Base-by-base conservation (phyloP, 2,329 filamentous ascomycete species). In the Hawksworthiomyces lignivorus region DNA sequence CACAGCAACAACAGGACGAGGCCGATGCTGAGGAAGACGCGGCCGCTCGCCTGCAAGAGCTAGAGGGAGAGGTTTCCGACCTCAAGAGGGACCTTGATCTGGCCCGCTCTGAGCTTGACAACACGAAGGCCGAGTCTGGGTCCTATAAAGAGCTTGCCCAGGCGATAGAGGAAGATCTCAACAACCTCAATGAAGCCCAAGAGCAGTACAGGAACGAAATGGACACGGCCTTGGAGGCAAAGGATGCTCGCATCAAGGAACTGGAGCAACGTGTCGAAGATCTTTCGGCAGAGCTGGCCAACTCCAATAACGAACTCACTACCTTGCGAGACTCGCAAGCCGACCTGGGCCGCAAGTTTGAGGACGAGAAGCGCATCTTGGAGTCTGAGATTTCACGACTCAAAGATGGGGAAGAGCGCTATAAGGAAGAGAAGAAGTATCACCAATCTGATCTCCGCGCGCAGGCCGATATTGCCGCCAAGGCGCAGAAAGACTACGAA, bases 401-500 rank as follows among this genome's bases (percentile, higher is more conserved):
- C 21, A 92, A 86, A 59, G 87, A 94, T 36, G 84, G 94, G 51
- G 83, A 84, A 44, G 84, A 88, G 50, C 78, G 84, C 40, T 82
- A 90, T 58, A 73, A 80, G 46, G 84, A 87, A 47, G 82, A 88
- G 37, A 81, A 87, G 24, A 81, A 86, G 50, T 87, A 84, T 57
- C 85, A 95, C 57, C 87, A 94, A 57, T 84, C 94, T 54, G 89
- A 97, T 54, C 77, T 97, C 31, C 89, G 92, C 48, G 82, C 87
- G 0, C 92, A 98, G 61, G 89, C 90, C 21, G 85, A 94, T 33
- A 97, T 98, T 55, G 88, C 92, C 3, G 82, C 87, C 40, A 85
- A 87, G 60, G 88, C 92, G 4, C 92, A 98, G 59, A 84, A 94
- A 57, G 89, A 92, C 52, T 98, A 98, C 57, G 94, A 98, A 61